A percentile compares a stretch with the other conserved stretches of the same genome.
Conservation (phyloP, 441 rosid genomes). For the Mallotus repandus region DNA sequence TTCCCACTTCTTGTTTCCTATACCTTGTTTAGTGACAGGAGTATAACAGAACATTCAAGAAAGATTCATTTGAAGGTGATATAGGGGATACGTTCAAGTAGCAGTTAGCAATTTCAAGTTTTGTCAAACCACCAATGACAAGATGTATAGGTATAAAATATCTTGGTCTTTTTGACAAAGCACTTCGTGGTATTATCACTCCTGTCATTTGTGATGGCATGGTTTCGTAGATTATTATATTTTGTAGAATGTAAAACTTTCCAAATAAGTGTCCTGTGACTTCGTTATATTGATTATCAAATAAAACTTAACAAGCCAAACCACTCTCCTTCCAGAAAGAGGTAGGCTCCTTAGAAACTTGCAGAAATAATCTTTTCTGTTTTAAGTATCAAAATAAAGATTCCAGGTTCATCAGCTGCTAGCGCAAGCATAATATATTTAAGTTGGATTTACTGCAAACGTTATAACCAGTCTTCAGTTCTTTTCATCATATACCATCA, state of each 20-base stretch:
- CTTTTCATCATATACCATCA: neutral
- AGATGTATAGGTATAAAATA: neutral
- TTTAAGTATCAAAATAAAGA: neutral
- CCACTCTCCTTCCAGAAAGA: neutral
- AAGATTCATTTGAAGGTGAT: neutral
- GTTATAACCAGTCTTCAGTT: neutral
- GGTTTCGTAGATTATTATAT: neutral
- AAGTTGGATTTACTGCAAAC: neutral
- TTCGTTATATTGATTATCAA: neutral
- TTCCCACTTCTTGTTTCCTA: neutral
- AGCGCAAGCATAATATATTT: neutral
- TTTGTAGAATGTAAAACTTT: neutral
- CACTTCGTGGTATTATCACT: neutral
- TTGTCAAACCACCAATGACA: neutral
- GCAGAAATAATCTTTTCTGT: neutral
- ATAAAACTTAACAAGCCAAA: neutral
- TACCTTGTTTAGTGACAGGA: neutral
- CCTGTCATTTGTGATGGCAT: neutral
- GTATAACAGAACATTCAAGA: neutral
- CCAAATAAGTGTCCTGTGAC: neutral
- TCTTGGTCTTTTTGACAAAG: neutral
- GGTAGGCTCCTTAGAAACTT: neutral
- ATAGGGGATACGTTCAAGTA: neutral
- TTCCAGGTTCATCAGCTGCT: neutral
- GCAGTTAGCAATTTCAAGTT: neutral